Evolutionary conservation across 805 yeast species (phyloP), one percentile per base, ranked within the genome.

Genomic region (Ogataea polymorpha): DNA sequence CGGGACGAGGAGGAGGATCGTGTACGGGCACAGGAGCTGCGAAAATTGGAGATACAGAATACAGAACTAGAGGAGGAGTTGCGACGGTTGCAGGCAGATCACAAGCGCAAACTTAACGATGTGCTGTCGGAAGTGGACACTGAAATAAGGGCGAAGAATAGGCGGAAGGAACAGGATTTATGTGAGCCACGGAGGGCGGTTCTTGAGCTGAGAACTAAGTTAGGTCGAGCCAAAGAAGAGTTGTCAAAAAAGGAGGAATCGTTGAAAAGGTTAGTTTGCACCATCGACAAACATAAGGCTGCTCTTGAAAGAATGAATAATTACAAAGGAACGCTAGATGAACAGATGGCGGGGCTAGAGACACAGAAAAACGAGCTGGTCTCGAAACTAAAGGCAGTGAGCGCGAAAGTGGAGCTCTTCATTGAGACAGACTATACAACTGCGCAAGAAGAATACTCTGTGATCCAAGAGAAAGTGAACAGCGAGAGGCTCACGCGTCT

Each of bases 1-100:
- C 61, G 55, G 16, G 71, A 62, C 16, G 59, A 59, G 8, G 59
- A 58, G 39, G 59, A 55, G 18, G 61, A 61, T 14, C 61, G 51
- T 26, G 45, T 17, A 56, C 57, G 44, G 50, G 49, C 24, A 42
- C 53, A 12, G 55, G 59, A 50, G 50, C 35, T 57, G 53, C 32
- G 57, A 52, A 35, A 27, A 21, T 4, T 36, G n/a, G 59, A 60
- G 32, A 61, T 51, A 13, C 51, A 56, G n/a, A 59, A 59, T 44
- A 56, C 54, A 5, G 45, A 52, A 10, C 55, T 55, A 28, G 49
- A 53, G 4, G 49, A 47, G 25, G 53, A 53, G 14, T 49, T 61
- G 11, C 55, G 58, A 20, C 43, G 11, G 14, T 14, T 30, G 31
- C 36, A 5, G 25, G 39, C 38, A 9, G 31, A 32, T 6, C 42